phyloP scores from a whole-genome alignment of 2,329 filamentous ascomycete species.

The Alternaria atra region DNA sequence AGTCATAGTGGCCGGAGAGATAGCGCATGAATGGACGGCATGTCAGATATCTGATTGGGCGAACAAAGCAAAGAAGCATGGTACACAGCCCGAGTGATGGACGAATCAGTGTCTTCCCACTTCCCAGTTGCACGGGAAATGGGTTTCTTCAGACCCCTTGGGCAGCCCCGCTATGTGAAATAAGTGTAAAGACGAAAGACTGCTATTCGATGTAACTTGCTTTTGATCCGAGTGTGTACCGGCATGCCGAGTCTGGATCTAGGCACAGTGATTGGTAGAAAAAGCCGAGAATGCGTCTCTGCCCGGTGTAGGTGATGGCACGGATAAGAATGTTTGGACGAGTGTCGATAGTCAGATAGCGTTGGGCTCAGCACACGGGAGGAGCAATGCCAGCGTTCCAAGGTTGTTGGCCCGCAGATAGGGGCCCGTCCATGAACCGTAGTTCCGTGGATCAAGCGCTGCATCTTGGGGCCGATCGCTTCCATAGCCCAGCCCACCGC shows the following conservation, averaged over 20 bases:
- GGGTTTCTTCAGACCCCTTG: constrained; percentile 2
- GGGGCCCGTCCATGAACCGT: constrained; percentile 20
- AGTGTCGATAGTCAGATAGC: neutral
- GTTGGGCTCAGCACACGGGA: constrained; percentile 8
- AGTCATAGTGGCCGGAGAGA: constrained; percentile 24
- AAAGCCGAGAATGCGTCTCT: constrained; percentile 19
- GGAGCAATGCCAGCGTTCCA: constrained; percentile 3
- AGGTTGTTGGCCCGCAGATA: constrained; percentile 4
- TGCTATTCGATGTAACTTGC: constrained; percentile 12
- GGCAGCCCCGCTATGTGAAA: neutral
- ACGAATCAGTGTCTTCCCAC: neutral
- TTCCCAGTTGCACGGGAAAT: neutral
- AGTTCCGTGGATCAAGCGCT: constrained; percentile 25
- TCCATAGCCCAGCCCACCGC: constrained; percentile 19
- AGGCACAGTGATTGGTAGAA: constrained; percentile 24
- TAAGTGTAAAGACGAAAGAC: neutral
- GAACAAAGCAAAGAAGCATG: constrained; percentile 1
- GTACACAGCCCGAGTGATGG: neutral
- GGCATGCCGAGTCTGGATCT: constrained; percentile 25
- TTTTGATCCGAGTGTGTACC: constrained; percentile 23
- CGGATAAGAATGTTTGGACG: constrained; percentile 6
- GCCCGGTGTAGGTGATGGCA: constrained; percentile 25
- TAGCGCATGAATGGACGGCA: constrained; percentile 2
- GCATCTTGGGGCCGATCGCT: constrained; percentile 18
- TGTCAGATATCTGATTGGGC: neutral